A percentile compares a stretch with the other conserved stretches of the same genome.
Evolutionary conservation across 352 stramenopile species (phyloP).

Genomic region (Globisporangium perplexum): DNA sequence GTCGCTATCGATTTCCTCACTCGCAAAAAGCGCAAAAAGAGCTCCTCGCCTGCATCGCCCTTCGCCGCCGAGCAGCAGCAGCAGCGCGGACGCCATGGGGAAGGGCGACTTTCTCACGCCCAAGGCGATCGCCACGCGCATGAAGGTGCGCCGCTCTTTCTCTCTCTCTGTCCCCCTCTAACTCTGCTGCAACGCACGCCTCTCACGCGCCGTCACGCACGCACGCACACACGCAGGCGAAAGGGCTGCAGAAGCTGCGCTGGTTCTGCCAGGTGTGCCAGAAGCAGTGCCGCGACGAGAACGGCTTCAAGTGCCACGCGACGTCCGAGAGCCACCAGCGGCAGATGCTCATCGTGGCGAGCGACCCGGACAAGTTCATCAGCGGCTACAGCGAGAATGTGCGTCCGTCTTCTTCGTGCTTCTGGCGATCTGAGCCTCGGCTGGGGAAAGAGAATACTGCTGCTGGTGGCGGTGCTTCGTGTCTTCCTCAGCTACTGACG

Average conservation of each 20-base stretch:
- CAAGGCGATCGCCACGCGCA: conserved; percentile 84
- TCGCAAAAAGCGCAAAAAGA: too few species aligned
- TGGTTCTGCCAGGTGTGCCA: conserved; percentile 99
- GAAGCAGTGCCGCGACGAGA: conserved; percentile 99
- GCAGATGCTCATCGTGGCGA: conserved; percentile 98
- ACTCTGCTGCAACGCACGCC: not conserved
- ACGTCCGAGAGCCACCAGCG: conserved; percentile 96
- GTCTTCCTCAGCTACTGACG: not conserved
- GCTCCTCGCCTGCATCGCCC: not conserved
- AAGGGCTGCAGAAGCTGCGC: conserved; percentile 97
- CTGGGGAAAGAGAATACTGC: too few species aligned
- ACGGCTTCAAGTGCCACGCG: conserved; percentile 99
- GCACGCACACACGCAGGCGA: conserved; percentile 51
- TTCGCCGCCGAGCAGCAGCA: not conserved
- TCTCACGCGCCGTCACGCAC: not conserved
- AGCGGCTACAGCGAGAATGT: conserved; percentile 82
- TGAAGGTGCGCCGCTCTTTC: conserved; percentile 47
- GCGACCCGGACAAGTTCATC: conserved; percentile 94
- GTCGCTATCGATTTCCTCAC: not conserved
- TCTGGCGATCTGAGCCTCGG: too few species aligned
- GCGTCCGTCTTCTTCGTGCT: conserved; percentile 2
- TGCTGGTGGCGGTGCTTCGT: not conserved
- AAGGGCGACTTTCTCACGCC: conserved; percentile 85
- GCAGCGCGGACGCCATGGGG: conserved; percentile 34
- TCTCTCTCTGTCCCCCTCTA: not conserved